These are phyloP conservation scores for Rhizophagus sp. DNA, from an alignment of 192 early-diverging fungal genomes.

Conservation along the genomic window DNA sequence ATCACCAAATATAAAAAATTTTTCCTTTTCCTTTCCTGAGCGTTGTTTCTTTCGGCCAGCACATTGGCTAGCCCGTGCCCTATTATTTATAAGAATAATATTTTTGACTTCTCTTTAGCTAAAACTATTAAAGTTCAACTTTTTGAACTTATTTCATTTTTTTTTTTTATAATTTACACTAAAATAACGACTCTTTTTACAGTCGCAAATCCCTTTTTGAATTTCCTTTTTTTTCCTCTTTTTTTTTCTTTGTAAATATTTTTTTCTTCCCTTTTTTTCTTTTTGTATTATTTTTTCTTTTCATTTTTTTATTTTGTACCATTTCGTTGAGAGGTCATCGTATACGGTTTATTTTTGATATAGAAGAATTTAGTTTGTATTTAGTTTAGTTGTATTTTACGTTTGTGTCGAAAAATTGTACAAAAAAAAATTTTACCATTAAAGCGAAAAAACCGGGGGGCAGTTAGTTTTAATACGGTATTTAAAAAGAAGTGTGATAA, in stretches of 20 bases:
- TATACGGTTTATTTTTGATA: background rate
- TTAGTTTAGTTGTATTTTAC: background rate
- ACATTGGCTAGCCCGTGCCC: background rate
- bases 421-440: background rate
- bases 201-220: background rate
- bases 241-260: constrained; percentile 5
- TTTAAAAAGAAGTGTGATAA: too few species aligned
- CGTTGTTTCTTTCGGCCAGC: background rate
- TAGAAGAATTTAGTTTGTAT: background rate
- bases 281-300: constrained; percentile 6
- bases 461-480: constrained; percentile 1
- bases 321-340: background rate
- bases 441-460: background rate
- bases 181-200: background rate
- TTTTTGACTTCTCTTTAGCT: background rate
- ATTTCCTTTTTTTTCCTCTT: background rate
- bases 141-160: background rate
- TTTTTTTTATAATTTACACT: background rate
- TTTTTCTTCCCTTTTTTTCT: background rate
- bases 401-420: background rate
- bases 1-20: constrained; percentile 4
- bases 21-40: background rate
- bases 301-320: background rate
- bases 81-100: background rate
- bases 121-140: background rate